Base-by-base conservation (phyloP, 2,329 filamentous ascomycete genomes). In the Trichocomaceae sp. region DNA sequence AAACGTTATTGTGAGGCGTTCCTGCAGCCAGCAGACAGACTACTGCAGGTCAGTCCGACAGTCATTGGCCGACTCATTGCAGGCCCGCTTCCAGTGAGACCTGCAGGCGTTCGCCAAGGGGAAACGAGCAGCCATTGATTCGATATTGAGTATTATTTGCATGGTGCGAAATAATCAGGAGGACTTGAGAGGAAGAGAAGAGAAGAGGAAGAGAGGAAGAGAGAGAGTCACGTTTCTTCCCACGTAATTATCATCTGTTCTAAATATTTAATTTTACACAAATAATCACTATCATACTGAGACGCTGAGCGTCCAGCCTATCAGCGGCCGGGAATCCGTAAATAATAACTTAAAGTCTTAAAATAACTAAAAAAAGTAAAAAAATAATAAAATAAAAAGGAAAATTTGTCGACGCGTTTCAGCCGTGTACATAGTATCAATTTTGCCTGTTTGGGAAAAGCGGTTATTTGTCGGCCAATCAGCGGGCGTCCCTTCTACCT, bases 1-100 rank as follows among this genome's bases (percentile, higher is more conserved):
- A 12, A 51, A 19, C n/a, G n/a, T n/a, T n/a, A 26, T 26, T 26
- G n/a, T 47, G 50, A 45, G 20, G 17, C 17, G 54, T 57, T 53
- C 50, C 47, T 57, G 50, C 48, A 44, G 35, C 33, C 20, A 23
- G 17, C 31, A 3, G 10, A 35, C 13, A 15, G 22, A 23, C 49
- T 51, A 51, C 49, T 51, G 49, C 39, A 45, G 39, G 49, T 15
- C 17, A 31, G 37, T 35, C 23, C 4, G n/a, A 5, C 17, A 22
- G 37, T 37, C 31, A 50, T 50, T 50, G 47, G 52, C 47, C 15
- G 26, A 17, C n/a, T 13, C 15, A 2, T 2, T 13, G 52, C 45
- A 47, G 48, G 22, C 45, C 45, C 45, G 45, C 45, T 47, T n/a
- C 5, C 22, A 22, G 33, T 50, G 35, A 17, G n/a, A 37, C n/a